phyloP scores from a whole-genome alignment of 768 basidiomycete genomes.

The Lentinula raphanica region DNA sequence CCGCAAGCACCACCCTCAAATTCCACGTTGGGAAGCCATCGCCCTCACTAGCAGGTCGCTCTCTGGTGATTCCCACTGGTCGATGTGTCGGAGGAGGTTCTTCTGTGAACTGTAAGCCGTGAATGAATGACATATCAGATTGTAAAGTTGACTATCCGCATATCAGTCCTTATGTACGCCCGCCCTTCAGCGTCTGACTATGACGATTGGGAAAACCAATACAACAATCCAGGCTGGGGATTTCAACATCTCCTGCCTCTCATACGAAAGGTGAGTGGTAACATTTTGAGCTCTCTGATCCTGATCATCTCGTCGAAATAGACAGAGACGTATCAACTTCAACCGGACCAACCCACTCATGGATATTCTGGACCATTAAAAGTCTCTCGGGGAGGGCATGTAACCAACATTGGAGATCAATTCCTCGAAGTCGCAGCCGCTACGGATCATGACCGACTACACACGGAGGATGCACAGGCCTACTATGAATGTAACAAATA shows the following conservation, averaged over 20 bases:
- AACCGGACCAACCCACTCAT: slow-evolving; percentile 23
- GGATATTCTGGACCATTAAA: slow-evolving; percentile 35
- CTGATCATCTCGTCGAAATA: slow-evolving; percentile 7
- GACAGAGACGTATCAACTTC: slow-evolving; percentile 34
- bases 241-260: slow-evolving; percentile 38
- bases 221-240: slow-evolving; percentile 39
- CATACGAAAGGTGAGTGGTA: slow-evolving; percentile 30
- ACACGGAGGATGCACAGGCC: slow-evolving; percentile 30
- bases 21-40: slow-evolving; percentile 28
- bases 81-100: slow-evolving; percentile 43
- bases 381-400: slow-evolving; percentile 30
- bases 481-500: slow-evolving; percentile 26
- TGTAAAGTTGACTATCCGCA: neutral
- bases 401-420: slow-evolving; percentile 29
- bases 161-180: slow-evolving; percentile 31
- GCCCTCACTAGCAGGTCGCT: slow-evolving; percentile 27
- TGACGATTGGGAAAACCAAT: slow-evolving; percentile 36
- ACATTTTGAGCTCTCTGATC: neutral
- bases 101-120: slow-evolving; percentile 36
- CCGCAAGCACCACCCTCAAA: slow-evolving; percentile 26
- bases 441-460: slow-evolving; percentile 31
- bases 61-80: slow-evolving; percentile 25
- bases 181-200: slow-evolving; percentile 41
- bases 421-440: slow-evolving; percentile 29
- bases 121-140: no score